phyloP scores from a whole-genome alignment of 2,329 filamentous ascomycete genomes.

The Colletotrichum liaoningense region DNA sequence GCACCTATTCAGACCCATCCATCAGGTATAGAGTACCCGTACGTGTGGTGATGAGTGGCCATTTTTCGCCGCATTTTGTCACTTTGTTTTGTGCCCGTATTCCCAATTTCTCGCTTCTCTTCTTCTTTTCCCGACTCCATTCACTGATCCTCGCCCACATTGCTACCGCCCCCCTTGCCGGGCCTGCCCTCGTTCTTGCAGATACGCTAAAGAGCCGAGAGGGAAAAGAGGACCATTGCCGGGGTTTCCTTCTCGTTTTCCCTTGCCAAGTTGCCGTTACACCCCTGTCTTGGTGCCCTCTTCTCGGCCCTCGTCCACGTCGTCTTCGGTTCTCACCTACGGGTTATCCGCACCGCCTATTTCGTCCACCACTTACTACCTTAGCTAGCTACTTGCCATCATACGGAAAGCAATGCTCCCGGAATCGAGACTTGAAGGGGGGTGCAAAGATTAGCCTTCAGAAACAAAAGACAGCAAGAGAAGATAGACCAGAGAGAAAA shows the following conservation, averaged over 20 bases:
- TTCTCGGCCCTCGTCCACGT: background rate
- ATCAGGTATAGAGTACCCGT: no score
- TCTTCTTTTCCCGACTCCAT: background rate
- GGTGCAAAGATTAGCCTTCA: background rate
- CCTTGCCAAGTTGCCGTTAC: background rate
- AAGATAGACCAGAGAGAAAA: background rate
- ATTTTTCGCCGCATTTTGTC: conserved; percentile 1
- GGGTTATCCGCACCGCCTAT: background rate
- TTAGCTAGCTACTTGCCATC: background rate
- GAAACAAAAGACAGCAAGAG: background rate
- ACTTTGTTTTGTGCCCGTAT: conserved; percentile 21
- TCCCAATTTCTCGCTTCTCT: conserved; percentile 19
- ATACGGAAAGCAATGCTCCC: background rate
- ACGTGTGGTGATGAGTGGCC: background rate
- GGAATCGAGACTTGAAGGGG: background rate
- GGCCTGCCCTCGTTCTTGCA: conserved; percentile 17
- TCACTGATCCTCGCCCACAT: background rate
- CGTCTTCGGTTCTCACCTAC: background rate
- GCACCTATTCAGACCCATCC: conserved; percentile 2
- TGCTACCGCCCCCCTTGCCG: background rate
- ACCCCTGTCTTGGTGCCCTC: background rate
- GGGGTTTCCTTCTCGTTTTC: conserved; percentile 1
- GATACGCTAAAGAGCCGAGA: conserved; percentile 28
- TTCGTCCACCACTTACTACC: background rate
- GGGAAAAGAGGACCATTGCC: conserved; percentile 5